Conservation (phyloP, 306 rosid species). For the Ceratonia siliqua region DNA sequence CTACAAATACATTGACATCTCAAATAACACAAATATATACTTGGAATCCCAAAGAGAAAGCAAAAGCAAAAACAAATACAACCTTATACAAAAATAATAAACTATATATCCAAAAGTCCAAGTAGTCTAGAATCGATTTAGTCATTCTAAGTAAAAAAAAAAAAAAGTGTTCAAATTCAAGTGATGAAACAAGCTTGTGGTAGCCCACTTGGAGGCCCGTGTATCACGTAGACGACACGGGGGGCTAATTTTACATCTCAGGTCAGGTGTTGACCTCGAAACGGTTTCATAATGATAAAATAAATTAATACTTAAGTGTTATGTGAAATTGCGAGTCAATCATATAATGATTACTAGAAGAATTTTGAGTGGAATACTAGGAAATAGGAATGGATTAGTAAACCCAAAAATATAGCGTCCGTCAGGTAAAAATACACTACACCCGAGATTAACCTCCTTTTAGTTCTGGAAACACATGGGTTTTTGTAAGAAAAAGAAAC, state of each 20-base stretch:
- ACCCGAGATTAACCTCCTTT: conserved; percentile 32
- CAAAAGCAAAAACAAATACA: conserved; percentile 2
- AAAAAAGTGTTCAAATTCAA: conserved; percentile 11
- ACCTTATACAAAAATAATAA: neutral
- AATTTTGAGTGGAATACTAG: conserved; percentile 56
- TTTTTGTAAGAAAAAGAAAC: conserved; percentile 19
- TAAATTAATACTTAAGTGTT: neutral
- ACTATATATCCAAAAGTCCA: neutral
- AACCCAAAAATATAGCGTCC: conserved; percentile 19
- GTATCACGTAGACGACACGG: conserved; percentile 23
- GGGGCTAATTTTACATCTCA: conserved; percentile 33
- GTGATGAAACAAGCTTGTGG: neutral
- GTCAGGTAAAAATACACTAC: conserved; percentile 19
- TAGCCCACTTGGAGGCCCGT: conserved; percentile 34
- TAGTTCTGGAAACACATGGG: conserved; percentile 4
- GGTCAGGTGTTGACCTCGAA: conserved; percentile 57
- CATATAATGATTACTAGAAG: conserved; percentile 51
- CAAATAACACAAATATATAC: no score
- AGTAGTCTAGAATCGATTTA: neutral
- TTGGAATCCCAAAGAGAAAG: conserved; percentile 8
- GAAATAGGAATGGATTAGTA: conserved; percentile 18
- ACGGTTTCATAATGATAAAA: conserved; percentile 5
- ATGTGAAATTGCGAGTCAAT: conserved; percentile 44
- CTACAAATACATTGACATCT: neutral
- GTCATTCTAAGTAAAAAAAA: neutral